These are phyloP conservation scores for Salvia rosmarinus DNA, from an alignment of 257 asterid species.

Conservation along the genomic window DNA sequence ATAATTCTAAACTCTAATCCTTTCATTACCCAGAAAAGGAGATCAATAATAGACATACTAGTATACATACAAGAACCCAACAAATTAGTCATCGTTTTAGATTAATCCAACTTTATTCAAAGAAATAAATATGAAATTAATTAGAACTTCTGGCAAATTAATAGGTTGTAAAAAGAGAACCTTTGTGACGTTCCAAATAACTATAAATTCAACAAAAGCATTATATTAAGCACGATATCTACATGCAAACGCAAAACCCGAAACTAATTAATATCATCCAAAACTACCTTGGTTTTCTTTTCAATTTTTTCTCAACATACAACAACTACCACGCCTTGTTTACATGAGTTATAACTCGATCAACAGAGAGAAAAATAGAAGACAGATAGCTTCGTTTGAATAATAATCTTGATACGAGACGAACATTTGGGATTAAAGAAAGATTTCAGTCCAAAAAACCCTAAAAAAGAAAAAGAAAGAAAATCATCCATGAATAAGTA, in stretches of 20 bases:
- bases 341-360: background rate
- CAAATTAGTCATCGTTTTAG: background rate
- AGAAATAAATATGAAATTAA: background rate
- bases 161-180: background rate
- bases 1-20: background rate
- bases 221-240: background rate
- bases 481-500: background rate
- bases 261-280: background rate
- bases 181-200: background rate
- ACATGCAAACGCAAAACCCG: background rate
- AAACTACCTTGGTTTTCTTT: background rate
- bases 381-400: background rate
- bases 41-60: too few relatives aligned
- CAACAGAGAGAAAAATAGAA: background rate
- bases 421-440: too few relatives aligned
- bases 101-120: background rate
- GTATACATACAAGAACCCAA: background rate
- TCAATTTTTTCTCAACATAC: background rate
- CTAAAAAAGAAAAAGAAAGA: background rate
- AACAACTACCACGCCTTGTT: background rate
- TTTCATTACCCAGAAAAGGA: background rate
- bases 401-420: background rate
- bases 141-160: conserved; percentile 3
- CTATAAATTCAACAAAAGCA: background rate
- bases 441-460: background rate